These are phyloP conservation scores for Sisymbrium altissimum DNA, from an alignment of 345 rosid genomes.

Conservation along the genomic window DNA sequence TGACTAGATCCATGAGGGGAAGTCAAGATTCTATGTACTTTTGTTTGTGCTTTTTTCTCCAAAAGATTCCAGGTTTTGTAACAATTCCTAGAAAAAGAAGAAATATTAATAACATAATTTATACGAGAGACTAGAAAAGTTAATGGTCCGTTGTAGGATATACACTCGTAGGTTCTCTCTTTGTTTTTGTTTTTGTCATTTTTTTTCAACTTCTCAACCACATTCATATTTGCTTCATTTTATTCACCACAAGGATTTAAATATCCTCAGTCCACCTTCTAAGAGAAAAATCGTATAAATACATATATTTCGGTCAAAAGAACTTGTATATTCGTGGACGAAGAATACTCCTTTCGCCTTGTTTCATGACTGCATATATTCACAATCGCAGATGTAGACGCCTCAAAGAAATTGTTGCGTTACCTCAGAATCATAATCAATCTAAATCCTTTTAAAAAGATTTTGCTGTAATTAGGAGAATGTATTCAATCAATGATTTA, in stretches of 20 bases:
- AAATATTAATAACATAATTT: not conserved
- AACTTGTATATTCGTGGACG: not conserved
- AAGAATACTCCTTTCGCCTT: not conserved
- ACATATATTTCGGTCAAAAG: not conserved
- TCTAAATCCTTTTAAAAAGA: not conserved
- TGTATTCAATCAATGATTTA: no score
- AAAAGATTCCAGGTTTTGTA: not conserved
- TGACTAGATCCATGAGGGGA: not conserved
- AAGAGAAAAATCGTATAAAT: not conserved
- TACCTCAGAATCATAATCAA: not conserved
- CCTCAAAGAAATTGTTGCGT: not conserved
- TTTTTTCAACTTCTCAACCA: not conserved
- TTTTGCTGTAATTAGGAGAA: not conserved
- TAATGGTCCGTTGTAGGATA: not conserved
- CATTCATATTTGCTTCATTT: not conserved
- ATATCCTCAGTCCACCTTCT: not conserved
- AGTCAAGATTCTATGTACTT: constrained; percentile 1
- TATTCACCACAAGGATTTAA: not conserved
- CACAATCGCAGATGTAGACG: not conserved
- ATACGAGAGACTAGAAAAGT: not conserved
- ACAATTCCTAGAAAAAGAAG: not conserved
- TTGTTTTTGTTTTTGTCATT: not conserved
- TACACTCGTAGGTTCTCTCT: not conserved
- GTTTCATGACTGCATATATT: not conserved
- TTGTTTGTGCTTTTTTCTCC: not conserved